These are phyloP conservation scores for Cryphonectria japonica DNA, from an alignment of 2,329 filamentous ascomycete species.

Conservation along the genomic window DNA sequence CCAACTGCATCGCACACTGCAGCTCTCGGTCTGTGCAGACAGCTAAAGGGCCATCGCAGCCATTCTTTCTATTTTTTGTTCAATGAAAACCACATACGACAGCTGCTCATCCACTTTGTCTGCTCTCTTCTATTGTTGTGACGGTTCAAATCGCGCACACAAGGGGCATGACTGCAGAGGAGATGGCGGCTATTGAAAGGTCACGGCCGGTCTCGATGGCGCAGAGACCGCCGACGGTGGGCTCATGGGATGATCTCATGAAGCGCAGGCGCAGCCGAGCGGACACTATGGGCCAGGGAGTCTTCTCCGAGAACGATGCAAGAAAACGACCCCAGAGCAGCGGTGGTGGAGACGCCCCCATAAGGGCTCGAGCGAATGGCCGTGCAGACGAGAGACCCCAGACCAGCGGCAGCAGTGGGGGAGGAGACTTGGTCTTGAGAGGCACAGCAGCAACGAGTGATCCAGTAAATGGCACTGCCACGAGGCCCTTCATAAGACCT, in stretches of 20 bases:
- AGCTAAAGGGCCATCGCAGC: background rate
- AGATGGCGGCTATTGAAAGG: conserved; percentile 25
- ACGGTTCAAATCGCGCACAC: background rate
- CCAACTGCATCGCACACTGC: background rate
- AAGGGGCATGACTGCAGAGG: background rate
- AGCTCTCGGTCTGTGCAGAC: background rate
- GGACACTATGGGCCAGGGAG: conserved; percentile 10
- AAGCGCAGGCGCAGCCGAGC: conserved; percentile 22
- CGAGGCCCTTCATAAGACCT: conserved; percentile 1
- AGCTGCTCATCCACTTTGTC: background rate
- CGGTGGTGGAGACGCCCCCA: conserved; percentile 8
- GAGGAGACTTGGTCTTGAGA: conserved; percentile 5
- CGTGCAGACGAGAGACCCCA: conserved; percentile 12
- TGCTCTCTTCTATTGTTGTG: background rate
- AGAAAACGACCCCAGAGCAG: conserved; percentile 20
- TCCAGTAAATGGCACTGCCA: background rate
- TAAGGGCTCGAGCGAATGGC: background rate
- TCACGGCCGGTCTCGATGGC: conserved; percentile 11
- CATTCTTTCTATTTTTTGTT: background rate
- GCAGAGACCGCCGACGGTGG: conserved; percentile 19
- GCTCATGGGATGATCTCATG: conserved; percentile 29
- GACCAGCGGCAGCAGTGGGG: conserved; percentile 4
- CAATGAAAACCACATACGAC: conserved; percentile 6
- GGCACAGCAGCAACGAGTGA: conserved; percentile 8
- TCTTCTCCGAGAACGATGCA: conserved; percentile 16